Evolutionary conservation across 306 rosid genomes (phyloP).

Genomic region (Gastrolobium villosum): DNA sequence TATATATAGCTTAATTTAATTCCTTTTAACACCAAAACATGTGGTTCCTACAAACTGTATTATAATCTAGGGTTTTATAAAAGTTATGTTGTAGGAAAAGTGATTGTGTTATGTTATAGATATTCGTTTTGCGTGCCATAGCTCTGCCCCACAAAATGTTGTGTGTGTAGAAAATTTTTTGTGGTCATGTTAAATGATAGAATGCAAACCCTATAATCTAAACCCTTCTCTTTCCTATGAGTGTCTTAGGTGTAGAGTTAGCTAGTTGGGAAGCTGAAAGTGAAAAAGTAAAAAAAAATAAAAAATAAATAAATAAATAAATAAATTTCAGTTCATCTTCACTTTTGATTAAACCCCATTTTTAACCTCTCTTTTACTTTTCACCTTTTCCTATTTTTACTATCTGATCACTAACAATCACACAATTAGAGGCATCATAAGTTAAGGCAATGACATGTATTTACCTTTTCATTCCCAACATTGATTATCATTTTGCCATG

Average conservation of each 20-base stretch:
- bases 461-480: background rate
- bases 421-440: background rate
- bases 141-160: too few relatives aligned
- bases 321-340: background rate
- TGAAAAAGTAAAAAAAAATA: background rate
- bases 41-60: background rate
- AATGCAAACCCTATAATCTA: too few relatives aligned
- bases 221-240: too few relatives aligned
- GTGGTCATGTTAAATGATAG: too few relatives aligned
- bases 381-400: background rate
- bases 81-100: too few relatives aligned
- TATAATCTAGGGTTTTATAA: too few relatives aligned
- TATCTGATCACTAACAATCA: background rate
- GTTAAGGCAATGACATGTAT: slow-evolving; percentile 15
- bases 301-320: too few relatives aligned
- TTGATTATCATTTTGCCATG: slow-evolving; percentile 17
- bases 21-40: background rate
- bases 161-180: too few relatives aligned
- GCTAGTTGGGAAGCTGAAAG: background rate
- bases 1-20: background rate
- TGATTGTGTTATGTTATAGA: too few relatives aligned
- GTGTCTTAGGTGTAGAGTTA: too few relatives aligned
- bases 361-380: background rate
- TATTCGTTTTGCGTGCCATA: too few relatives aligned
- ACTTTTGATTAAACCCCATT: background rate